Conservation (phyloP, 1,284 basidiomycete genomes). For the Veloporphyrellus conicus region DNA sequence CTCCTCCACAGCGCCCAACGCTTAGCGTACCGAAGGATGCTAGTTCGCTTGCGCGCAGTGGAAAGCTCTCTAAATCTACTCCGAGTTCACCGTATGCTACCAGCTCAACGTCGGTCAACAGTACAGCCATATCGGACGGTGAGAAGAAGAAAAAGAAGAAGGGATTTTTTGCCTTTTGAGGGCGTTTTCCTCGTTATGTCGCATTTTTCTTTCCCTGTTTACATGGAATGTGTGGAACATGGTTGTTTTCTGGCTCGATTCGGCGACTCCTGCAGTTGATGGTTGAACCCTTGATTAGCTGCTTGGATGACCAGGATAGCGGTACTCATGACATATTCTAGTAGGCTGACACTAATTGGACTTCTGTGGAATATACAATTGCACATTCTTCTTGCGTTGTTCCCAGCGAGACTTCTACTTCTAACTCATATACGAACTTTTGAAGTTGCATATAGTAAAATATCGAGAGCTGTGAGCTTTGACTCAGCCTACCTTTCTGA, state of each 20-base stretch:
- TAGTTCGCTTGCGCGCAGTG: constrained; percentile 26
- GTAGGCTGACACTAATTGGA: constrained; percentile 18
- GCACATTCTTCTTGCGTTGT: no score
- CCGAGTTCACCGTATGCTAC: constrained; percentile 45
- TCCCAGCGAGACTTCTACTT: no score
- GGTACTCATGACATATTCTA: constrained; percentile 16
- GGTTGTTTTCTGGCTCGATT: neutral
- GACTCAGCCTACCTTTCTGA: no score
- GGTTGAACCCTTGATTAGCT: neutral
- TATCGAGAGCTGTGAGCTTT: no score
- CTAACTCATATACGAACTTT: no score
- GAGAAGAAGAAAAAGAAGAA: constrained; percentile 79
- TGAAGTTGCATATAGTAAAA: no score
- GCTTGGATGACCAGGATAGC: neutral
- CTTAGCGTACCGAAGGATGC: constrained; percentile 32
- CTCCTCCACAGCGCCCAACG: constrained; percentile 41
- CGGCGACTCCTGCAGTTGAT: neutral
- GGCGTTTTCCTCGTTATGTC: neutral
- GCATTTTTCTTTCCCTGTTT: neutral
- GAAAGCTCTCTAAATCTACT: constrained; percentile 36
- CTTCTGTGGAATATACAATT: constrained; percentile 33
- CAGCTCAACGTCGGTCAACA: constrained; percentile 44
- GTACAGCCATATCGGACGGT: constrained; percentile 38
- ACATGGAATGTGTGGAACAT: neutral
- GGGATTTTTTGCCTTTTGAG: constrained; percentile 66